Percentiles rank a stretch among this genome's conserved stretches.
Evolutionary conservation across 2,329 filamentous ascomycete species (phyloP).

Genomic region (Leptodontidium sp.): DNA sequence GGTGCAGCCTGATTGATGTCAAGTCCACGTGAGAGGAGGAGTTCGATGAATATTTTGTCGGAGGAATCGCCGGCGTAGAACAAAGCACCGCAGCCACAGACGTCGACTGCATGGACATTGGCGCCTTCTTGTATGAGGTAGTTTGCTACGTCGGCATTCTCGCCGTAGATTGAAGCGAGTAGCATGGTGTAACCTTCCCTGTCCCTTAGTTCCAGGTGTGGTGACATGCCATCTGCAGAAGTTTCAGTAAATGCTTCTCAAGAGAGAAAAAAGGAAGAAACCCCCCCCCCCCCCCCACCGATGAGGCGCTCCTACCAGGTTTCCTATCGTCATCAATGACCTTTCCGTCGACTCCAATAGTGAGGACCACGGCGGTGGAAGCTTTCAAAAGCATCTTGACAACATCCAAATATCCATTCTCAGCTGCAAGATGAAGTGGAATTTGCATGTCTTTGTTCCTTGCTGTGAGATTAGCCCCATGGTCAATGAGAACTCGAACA

Average conservation of each 20-base stretch:
- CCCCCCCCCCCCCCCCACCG: too few relatives aligned
- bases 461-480: slow-evolving; percentile 11
- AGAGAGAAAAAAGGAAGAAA: too few relatives aligned
- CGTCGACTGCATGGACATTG: neutral
- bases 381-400: slow-evolving; percentile 14
- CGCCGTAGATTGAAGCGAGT: slow-evolving; percentile 2
- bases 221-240: neutral
- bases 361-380: neutral
- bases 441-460: slow-evolving; percentile 20
- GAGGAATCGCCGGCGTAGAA: slow-evolving; percentile 10
- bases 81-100: neutral
- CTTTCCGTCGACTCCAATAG: neutral
- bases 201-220: slow-evolving; percentile 16
- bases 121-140: slow-evolving; percentile 24
- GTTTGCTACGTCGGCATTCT: slow-evolving; percentile 3
- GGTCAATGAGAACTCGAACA: slow-evolving; percentile 6
- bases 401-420: neutral
- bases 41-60: slow-evolving; percentile 19
- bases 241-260: neutral
- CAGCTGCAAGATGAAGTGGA: slow-evolving; percentile 20
- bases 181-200: slow-evolving; percentile 8
- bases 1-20: slow-evolving; percentile 6
- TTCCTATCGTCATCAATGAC: neutral
- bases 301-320: neutral
- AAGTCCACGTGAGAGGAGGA: slow-evolving; percentile 14